phyloP scores from a whole-genome alignment of 78 protist genomes.

The Guillardia theta region DNA sequence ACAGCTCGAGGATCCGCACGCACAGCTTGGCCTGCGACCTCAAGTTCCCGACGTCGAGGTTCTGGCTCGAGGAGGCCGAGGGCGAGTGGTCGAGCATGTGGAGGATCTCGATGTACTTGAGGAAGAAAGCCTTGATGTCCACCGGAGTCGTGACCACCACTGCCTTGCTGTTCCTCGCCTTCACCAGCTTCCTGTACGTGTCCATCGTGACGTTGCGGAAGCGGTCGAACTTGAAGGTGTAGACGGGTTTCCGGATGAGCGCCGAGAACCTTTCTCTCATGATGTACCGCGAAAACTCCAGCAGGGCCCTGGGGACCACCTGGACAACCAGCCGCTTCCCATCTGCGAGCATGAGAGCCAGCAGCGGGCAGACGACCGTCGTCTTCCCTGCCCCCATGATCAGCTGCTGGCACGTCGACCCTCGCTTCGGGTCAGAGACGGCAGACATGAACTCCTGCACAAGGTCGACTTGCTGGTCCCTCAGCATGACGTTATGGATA shows the following conservation, averaged over 20 bases:
- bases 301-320: slow-evolving; percentile 57
- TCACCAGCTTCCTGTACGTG: slow-evolving; percentile 27
- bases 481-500: slow-evolving; percentile 50
- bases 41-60: not conserved
- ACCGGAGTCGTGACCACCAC: slow-evolving; percentile 55
- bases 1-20: not conserved
- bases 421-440: not conserved
- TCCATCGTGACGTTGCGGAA: slow-evolving; percentile 10
- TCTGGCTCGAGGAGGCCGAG: not conserved
- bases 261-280: slow-evolving; percentile 62
- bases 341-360: slow-evolving; percentile 70
- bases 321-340: slow-evolving; percentile 60
- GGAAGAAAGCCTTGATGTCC: slow-evolving; percentile 58
- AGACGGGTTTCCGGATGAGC: slow-evolving; percentile 64
- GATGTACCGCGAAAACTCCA: slow-evolving; percentile 63
- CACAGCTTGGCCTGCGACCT: not conserved
- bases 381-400: slow-evolving; percentile 88
- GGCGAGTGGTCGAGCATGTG: not conserved
- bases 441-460: slow-evolving; percentile 38
- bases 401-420: slow-evolving; percentile 62
- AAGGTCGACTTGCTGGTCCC: slow-evolving; percentile 49
- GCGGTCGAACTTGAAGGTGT: slow-evolving; percentile 67
- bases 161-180: slow-evolving; percentile 6
- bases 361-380: slow-evolving; percentile 73
- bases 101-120: slow-evolving; percentile 70